Conservation (phyloP, 345 rosid genomes). For the Durio zibethinus region DNA sequence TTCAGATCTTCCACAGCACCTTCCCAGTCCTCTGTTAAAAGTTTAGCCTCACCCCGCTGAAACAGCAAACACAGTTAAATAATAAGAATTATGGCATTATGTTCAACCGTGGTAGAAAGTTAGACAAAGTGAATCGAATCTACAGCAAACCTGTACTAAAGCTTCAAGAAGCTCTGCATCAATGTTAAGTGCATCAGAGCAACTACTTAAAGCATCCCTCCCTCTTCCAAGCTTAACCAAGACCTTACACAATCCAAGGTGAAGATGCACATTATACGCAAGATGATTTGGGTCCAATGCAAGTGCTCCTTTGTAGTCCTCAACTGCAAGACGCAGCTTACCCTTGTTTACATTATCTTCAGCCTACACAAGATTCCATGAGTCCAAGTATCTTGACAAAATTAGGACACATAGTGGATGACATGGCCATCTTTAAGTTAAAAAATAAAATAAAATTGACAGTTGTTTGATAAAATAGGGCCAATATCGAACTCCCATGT, state of each 20-base stretch:
- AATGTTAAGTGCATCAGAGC: conserved; percentile 76
- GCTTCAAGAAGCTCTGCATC: conserved; percentile 85
- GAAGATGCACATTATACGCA: conserved; percentile 84
- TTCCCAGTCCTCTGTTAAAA: conserved; percentile 93
- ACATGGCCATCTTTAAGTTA: not conserved
- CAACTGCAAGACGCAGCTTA: conserved; percentile 82
- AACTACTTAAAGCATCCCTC: conserved; percentile 79
- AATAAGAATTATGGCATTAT: not conserved
- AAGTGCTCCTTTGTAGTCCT: conserved; percentile 82
- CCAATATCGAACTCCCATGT: not conserved
- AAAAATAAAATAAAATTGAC: not conserved
- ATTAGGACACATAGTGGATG: not conserved
- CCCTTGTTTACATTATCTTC: conserved; percentile 90
- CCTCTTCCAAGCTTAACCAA: conserved; percentile 96
- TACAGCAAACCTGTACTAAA: conserved; percentile 67
- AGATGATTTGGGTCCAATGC: conserved; percentile 82
- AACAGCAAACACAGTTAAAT: conserved; percentile 3
- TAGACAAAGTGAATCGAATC: not conserved
- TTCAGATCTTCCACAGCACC: conserved; percentile 94
- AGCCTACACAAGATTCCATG: conserved; percentile 46
- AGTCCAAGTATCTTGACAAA: not conserved
- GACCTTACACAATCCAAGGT: conserved; percentile 89
- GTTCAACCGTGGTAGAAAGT: not conserved
- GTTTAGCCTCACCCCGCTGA: conserved; percentile 96
- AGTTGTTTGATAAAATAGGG: not conserved